These are phyloP conservation scores for Hygrophila difformis DNA, from an alignment of 257 asterid species.

Conservation along the genomic window DNA sequence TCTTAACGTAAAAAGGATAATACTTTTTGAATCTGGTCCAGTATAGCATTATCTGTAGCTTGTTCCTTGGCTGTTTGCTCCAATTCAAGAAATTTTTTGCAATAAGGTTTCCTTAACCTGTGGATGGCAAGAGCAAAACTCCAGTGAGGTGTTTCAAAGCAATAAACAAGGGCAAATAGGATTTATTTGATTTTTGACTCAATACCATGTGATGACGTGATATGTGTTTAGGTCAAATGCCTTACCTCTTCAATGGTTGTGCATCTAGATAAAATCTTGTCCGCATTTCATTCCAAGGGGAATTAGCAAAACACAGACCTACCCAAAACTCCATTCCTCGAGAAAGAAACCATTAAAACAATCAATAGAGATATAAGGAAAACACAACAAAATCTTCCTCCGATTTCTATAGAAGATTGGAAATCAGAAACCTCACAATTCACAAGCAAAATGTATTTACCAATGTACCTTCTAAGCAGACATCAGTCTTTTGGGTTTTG, in stretches of 20 bases:
- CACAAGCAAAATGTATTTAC: no score
- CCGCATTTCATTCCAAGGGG: slow-evolving; percentile 74
- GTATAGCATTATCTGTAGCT: slow-evolving; percentile 92
- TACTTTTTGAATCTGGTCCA: slow-evolving; percentile 79
- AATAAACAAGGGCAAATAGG: background rate
- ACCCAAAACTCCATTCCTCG: no score
- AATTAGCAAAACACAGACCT: no score
- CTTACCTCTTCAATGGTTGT: slow-evolving; percentile 72
- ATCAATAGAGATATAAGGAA: no score
- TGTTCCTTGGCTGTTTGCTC: slow-evolving; percentile 94
- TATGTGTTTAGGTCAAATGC: slow-evolving; percentile 8
- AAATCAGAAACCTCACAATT: no score
- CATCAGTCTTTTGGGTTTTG: no score
- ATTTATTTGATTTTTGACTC: background rate
- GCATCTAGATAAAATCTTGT: slow-evolving; percentile 68
- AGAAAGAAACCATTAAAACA: no score
- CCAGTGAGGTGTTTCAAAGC: slow-evolving; percentile 5
- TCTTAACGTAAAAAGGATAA: background rate
- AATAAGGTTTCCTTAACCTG: slow-evolving; percentile 73
- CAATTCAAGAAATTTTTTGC: slow-evolving; percentile 62
- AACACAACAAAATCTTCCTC: no score
- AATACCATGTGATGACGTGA: slow-evolving; percentile 1
- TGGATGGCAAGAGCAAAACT: slow-evolving; percentile 11
- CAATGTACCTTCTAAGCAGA: no score
- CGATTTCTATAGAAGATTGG: no score